These are phyloP conservation scores for Polygonum aviculare DNA, from an alignment of 148 eudicot genomes.

Conservation along the genomic window DNA sequence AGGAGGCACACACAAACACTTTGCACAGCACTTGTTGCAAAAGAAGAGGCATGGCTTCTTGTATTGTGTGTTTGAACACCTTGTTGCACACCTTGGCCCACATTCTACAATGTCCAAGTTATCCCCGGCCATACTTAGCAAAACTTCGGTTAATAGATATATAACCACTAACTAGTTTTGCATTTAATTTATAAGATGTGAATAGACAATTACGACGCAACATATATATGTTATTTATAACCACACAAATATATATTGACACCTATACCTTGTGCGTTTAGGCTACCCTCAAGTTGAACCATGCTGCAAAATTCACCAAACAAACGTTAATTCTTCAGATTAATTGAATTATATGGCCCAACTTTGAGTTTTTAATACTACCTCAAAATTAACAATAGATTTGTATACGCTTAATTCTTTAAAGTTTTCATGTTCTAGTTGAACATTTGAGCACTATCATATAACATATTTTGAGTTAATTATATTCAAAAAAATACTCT, in stretches of 20 bases:
- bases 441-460: too few species aligned
- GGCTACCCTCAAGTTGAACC: neutral
- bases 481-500: too few species aligned
- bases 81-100: conserved; percentile 1
- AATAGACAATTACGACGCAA: neutral
- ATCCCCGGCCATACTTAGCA: neutral
- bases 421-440: too few species aligned
- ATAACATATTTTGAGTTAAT: too few species aligned
- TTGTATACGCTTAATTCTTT: too few species aligned
- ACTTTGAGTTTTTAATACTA: too few species aligned
- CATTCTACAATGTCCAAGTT: neutral
- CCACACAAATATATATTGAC: neutral
- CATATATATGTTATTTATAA: neutral
- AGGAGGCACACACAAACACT: conserved; percentile 5
- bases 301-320: conserved; percentile 3
- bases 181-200: too few species aligned
- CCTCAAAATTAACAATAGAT: too few species aligned
- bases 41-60: conserved; percentile 11
- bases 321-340: neutral
- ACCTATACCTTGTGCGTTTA: neutral
- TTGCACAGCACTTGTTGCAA: conserved; percentile 10
- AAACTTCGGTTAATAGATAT: neutral
- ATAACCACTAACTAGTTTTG: too few species aligned
- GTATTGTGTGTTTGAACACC: conserved; percentile 11
- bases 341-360: neutral